A percentile compares a stretch with the other conserved stretches of the same genome.
Evolutionary conservation across 2,329 filamentous ascomycete species (phyloP).

Genomic region (Aaosphaeria arxii): DNA sequence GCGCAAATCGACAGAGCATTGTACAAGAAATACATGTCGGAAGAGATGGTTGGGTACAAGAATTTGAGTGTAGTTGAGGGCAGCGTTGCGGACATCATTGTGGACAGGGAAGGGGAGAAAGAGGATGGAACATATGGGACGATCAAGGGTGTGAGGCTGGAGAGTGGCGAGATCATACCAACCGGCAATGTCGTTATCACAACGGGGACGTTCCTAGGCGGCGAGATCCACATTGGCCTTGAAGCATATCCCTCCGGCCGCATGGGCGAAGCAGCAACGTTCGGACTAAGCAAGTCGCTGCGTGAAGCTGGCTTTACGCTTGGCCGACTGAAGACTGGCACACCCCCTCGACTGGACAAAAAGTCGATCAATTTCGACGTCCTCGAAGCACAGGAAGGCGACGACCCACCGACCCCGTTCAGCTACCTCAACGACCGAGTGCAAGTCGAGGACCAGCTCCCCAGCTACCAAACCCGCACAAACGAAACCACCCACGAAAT

Average conservation of each 20-base stretch:
- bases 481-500: slow-evolving; percentile 80
- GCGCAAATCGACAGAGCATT: slow-evolving; percentile 91
- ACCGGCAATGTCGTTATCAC: slow-evolving; percentile 87
- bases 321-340: slow-evolving; percentile 91
- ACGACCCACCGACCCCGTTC: slow-evolving; percentile 84
- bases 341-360: slow-evolving; percentile 80
- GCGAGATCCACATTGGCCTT: slow-evolving; percentile 93
- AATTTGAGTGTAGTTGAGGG: slow-evolving; percentile 79
- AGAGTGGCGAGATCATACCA: slow-evolving; percentile 79
- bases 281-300: slow-evolving; percentile 87
- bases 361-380: slow-evolving; percentile 75
- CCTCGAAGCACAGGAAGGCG: slow-evolving; percentile 73
- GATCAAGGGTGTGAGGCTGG: slow-evolving; percentile 81
- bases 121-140: slow-evolving; percentile 59
- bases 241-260: slow-evolving; percentile 81
- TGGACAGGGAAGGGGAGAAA: slow-evolving; percentile 53
- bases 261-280: slow-evolving; percentile 91
- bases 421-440: slow-evolving; percentile 83
- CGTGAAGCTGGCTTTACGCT: slow-evolving; percentile 84
- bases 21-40: slow-evolving; percentile 87
- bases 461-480: slow-evolving; percentile 85
- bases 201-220: slow-evolving; percentile 91
- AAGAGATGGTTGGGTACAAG: slow-evolving; percentile 74
- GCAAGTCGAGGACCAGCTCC: slow-evolving; percentile 74
- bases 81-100: slow-evolving; percentile 88